Evolutionary conservation across 306 rosid species (phyloP).

Genomic region (Glycine tomentella): DNA sequence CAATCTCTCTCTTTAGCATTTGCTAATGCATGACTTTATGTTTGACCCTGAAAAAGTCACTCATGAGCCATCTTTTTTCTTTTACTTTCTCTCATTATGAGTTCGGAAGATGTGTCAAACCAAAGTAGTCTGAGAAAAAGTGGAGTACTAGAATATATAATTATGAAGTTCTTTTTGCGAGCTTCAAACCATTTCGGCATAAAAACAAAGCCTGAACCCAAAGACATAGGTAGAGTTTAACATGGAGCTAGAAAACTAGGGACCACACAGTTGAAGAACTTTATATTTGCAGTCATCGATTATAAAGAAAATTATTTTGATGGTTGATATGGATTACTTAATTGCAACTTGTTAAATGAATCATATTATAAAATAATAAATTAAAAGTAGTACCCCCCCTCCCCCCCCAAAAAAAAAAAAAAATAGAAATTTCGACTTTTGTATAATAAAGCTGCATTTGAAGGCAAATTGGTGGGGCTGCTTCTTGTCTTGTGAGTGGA

Average conservation of each 20-base stretch:
- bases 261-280: neutral
- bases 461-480: too few species aligned
- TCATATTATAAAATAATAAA: neutral
- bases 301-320: neutral
- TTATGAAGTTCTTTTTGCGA: neutral
- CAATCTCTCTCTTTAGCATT: too few species aligned
- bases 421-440: too few species aligned
- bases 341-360: neutral
- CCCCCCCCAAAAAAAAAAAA: too few species aligned
- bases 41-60: slow-evolving; percentile 21
- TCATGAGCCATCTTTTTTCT: neutral
- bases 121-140: slow-evolving; percentile 8
- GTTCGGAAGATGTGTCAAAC: neutral
- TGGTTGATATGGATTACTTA: neutral
- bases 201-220: neutral
- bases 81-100: neutral
- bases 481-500: too few species aligned
- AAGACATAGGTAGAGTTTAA: neutral
- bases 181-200: neutral
- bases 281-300: neutral
- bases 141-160: neutral
- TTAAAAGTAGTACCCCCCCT: neutral
- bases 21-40: neutral
- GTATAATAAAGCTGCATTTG: too few species aligned
- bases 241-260: neutral